Conservation (phyloP, 768 basidiomycete genomes). For the Xerocomellus amylosporus region DNA sequence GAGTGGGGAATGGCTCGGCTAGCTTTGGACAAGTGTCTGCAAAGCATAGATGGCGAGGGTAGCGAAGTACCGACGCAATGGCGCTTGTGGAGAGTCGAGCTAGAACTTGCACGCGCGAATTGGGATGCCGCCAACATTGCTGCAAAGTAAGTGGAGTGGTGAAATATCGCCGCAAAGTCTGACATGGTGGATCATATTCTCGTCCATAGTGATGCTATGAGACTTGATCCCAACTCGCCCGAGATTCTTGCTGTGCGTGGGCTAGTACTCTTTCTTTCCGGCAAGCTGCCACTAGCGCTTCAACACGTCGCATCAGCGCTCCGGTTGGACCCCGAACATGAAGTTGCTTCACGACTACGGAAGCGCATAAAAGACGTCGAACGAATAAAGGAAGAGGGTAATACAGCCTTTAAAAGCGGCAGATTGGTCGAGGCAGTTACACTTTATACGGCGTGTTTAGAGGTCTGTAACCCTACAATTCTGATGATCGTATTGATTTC, state of each 20-base stretch:
- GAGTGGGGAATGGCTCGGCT: constrained; percentile 79
- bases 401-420: constrained; percentile 65
- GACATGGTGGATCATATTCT: neutral
- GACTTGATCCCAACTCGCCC: constrained; percentile 68
- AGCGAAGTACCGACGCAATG: constrained; percentile 75
- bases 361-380: constrained; percentile 84
- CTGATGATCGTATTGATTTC: neutral
- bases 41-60: constrained; percentile 71
- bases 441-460: constrained; percentile 70
- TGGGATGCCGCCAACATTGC: constrained; percentile 72
- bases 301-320: constrained; percentile 72
- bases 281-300: constrained; percentile 66
- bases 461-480: constrained; percentile 39
- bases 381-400: constrained; percentile 81
- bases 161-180: neutral
- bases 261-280: constrained; percentile 70
- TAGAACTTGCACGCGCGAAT: constrained; percentile 67
- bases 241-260: constrained; percentile 79
- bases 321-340: constrained; percentile 74
- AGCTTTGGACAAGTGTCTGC: constrained; percentile 76
- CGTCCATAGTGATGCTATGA: constrained; percentile 63
- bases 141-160: constrained; percentile 58
- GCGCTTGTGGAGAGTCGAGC: constrained; percentile 75
- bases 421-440: constrained; percentile 59
- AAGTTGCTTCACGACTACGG: constrained; percentile 64